Evolutionary conservation across 108 stramenopile genomes (phyloP), one percentile per base, ranked within the genome.

Genomic region (Cyclostephanos invisitatus): DNA sequence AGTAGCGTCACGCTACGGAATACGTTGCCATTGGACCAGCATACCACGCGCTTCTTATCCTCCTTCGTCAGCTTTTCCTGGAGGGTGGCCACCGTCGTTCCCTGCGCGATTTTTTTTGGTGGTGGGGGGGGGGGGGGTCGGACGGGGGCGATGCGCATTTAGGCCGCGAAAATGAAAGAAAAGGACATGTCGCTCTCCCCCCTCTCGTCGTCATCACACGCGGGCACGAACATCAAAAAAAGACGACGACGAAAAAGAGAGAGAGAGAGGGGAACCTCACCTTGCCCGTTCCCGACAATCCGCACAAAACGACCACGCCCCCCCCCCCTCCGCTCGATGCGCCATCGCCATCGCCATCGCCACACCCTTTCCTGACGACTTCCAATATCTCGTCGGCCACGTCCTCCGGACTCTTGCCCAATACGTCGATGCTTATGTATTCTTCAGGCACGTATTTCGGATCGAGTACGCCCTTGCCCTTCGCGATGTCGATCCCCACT

Each of bases 11-110:
- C 87, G 57, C 79, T 82, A 7, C 94, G 91, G 68, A 95, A 95
- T 27, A 95, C 82, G 65, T 95, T 93, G 24, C 94, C 94, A 68
- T 95, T 95, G 37, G 89, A 90, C 94, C 94, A 93, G n/a, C 83
- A 81, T 0, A 92, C 88, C 7, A 91, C 88, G 20, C 83, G 69
- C 57, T 89, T 86, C 8, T 68, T 64, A 62, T 88, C 81, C 44
- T 87, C 84, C 7, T 32, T 72, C 60, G 73, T 68, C 4, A 95
- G 63, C 59, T 87, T 90, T 61, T 89, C 82, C 37, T 73, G 38
- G 38, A 96, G 81, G 54, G 75, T 79, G 14, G 86, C 59, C 0
- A 92, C 91, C 10, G 95, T 96, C 3, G 95, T 96, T 53, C 95
- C 92, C 86, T 84, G 67, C 14, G 11, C 44, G 40, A 8, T 8